Percentiles rank a stretch among this genome's conserved stretches.
phyloP scores from a whole-genome alignment of 257 asterid genomes.

The Nyctanthes arbortristis region DNA sequence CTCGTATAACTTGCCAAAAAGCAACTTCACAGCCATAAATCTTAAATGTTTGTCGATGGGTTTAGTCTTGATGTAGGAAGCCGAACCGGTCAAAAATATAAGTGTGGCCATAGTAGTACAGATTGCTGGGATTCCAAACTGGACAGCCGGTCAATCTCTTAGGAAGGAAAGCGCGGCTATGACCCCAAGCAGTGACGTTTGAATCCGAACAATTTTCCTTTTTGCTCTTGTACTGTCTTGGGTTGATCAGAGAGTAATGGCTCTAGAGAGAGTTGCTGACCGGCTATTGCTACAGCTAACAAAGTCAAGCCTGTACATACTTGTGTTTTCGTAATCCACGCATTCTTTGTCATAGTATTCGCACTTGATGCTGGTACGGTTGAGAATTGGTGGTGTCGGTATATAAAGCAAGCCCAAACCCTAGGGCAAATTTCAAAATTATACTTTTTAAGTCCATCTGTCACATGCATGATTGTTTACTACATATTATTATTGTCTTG shows the following conservation, averaged over 20 bases:
- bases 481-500: too few species aligned
- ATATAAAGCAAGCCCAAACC: conserved; percentile 52
- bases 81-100: conserved; percentile 18
- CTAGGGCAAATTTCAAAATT: too few species aligned
- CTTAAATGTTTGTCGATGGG: conserved; percentile 34
- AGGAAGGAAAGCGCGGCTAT: conserved; percentile 37
- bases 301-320: conserved; percentile 47
- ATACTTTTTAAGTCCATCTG: too few species aligned
- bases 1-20: too few species aligned
- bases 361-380: conserved; percentile 40
- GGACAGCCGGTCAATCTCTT: conserved; percentile 44
- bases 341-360: conserved; percentile 38
- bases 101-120: conserved; percentile 29
- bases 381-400: conserved; percentile 53
- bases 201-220: too few species aligned
- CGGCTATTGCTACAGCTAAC: too few species aligned
- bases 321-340: conserved; percentile 37
- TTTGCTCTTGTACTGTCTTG: too few species aligned
- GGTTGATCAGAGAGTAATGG: too few species aligned
- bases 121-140: conserved; percentile 56
- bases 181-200: neutral
- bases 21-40: too few species aligned
- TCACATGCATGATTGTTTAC: too few species aligned
- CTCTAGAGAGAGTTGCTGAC: too few species aligned
- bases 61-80: neutral